Evolutionary conservation across 2,329 filamentous ascomycete genomes (phyloP), one percentile per base, ranked within the genome.

Genomic region (Podosphaera leucotricha): DNA sequence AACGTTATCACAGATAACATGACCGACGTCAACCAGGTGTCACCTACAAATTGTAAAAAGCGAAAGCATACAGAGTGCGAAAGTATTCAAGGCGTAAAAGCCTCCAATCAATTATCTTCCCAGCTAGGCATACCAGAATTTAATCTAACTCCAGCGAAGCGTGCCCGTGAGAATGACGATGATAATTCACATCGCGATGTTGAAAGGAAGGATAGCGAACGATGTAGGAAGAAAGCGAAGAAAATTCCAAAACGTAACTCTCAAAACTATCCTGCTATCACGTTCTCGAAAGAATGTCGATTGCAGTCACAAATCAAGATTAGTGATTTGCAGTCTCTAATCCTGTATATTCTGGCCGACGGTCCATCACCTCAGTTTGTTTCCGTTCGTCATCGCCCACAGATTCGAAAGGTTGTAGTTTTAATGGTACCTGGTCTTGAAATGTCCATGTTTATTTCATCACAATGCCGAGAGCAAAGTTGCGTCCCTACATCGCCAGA

Each of bases 361-460:
- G 75, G 75, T 11, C 55, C 67, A 1, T 67, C 71, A 2, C 76
- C 76, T 13, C 71, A 76, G 52, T 80, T 76, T 72, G 66, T 80
- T 38, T 66, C 69, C 38, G 67, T 80, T 41, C 65, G 65, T 47
- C 69, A 80, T 53, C 67, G 76, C 39, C 68, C 71, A 5, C 66
- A 75, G 46, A 75, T 80, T 53, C 65, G 73, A 49, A 92, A 90
- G 62, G 79, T 92, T 24, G 86, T 95, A 24, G 72, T 82, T 36
- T 64, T 98, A 51, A 87, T 94, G 80, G 76, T 94, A 10, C 90
- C 90, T 10, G 90, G 90, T 0, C 63, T 98, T 20, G 87, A 95
- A 57, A 72, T 83, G 54, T 80, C 75, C 49, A 90, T 95, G 80
- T 92, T 95, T 62, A 41, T 41, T 22, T 44, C 46, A 21, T 41